Base-by-base conservation (phyloP, 2,329 filamentous ascomycete species). In the Aaosphaeria arxii region DNA sequence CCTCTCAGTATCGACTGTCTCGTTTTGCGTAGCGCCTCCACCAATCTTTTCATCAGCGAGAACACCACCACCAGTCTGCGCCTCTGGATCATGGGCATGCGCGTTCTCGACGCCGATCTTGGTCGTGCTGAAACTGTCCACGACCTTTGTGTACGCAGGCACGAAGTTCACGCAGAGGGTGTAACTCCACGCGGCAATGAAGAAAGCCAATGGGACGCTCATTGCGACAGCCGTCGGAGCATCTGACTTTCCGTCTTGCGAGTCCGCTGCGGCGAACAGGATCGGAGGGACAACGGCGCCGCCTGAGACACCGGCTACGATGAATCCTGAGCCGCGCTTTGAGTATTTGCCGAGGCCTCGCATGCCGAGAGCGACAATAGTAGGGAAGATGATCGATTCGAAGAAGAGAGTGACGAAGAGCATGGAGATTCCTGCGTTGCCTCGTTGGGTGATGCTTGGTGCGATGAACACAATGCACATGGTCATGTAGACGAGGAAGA, bases 351-450 rank as follows among this genome's bases (percentile, higher is more conserved):
- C 88, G 1, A 91, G 77, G 2, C 87, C 87, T 24, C 89, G 82
- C 50, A 95, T 84, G 3, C 87, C 88, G 9, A 94, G 79, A 4
- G 88, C 84, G 56, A 91, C 90, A 50, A 94, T 85, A 1, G 91
- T 84, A 0, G 91, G 90, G 77, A 89, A 95, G 57, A 89, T 82
- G 44, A 90, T 89, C 0, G 86, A 88, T 67, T 92, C 89, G 61
- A 88, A 89, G 69, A 95, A 89, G 55, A 89, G 85, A 54, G 88
- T 87, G 30, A 91, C 59, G 36, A 85, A 76, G 2, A 88, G 73
- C 54, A 89, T 85, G n/a, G 82, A 75, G 48, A 84, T 75, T 11
- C 79, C 79, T 0, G 73, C 69, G 47, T 77, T 76, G 30, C 76
- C 79, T 11, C 63, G 66, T n/a, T 78, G 74, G 5, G 72, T 76